A percentile compares a stretch with the other conserved stretches of the same genome.
Evolutionary conservation across 345 rosid genomes (phyloP).

Genomic region (Euclidium syriacum): DNA sequence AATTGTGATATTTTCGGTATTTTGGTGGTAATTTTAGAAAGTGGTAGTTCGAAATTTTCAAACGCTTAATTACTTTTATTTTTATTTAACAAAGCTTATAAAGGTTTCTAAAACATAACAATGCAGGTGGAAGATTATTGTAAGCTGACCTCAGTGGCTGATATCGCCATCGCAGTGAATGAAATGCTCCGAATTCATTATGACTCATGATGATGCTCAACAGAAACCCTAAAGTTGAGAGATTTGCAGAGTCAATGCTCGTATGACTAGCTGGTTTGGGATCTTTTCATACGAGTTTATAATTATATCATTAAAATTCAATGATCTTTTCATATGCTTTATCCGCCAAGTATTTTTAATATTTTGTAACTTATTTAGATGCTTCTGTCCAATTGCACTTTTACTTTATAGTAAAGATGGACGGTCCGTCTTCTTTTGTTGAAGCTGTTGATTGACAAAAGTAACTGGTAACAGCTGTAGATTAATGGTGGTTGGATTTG

Average conservation of each 20-base stretch:
- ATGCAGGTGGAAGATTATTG: conserved; percentile 90
- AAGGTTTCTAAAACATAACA: not conserved
- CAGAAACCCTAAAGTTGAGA: not conserved
- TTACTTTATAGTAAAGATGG: not conserved
- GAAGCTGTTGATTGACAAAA: not conserved
- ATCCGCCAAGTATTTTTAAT: not conserved
- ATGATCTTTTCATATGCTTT: no score
- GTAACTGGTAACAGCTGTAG: conserved; percentile 22
- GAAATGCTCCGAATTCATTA: conserved; percentile 62
- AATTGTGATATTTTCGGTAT: not conserved
- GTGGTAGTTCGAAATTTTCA: not conserved
- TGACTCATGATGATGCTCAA: conserved; percentile 27
- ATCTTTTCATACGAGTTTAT: not conserved
- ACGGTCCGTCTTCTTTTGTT: not conserved
- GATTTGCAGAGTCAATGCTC: not conserved
- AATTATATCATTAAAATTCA: not conserved
- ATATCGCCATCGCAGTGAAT: conserved; percentile 64
- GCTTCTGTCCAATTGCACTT: not conserved
- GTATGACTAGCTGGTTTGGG: not conserved
- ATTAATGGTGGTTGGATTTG: conserved; percentile 14
- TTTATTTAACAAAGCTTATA: not conserved
- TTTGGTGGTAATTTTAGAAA: not conserved
- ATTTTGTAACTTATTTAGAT: not conserved
- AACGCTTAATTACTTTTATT: not conserved
- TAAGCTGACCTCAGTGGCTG: conserved; percentile 66